A percentile compares a stretch with the other conserved stretches of the same genome.
These are phyloP conservation scores for Neurospora intermedia DNA, from an alignment of 495 filamentous ascomycete genomes.

Conservation along the genomic window DNA sequence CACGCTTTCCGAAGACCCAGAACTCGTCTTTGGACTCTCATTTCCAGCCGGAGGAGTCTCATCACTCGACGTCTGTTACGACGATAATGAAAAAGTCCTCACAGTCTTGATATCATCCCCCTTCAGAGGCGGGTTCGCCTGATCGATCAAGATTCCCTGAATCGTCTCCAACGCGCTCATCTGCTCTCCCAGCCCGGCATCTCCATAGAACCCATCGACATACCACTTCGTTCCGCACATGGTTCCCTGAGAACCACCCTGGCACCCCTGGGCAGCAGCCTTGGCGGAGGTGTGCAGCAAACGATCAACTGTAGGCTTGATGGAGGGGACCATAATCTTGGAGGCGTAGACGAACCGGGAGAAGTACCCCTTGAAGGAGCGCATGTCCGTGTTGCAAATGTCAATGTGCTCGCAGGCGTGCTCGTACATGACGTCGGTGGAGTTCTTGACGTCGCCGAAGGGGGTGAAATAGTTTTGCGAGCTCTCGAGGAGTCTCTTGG, in stretches of 20 bases:
- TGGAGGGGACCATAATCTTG: slow-evolving; percentile 49
- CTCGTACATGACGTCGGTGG: slow-evolving; percentile 54
- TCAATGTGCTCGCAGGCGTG: slow-evolving; percentile 56
- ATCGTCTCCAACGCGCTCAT: slow-evolving; percentile 62
- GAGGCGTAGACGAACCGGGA: slow-evolving; percentile 62
- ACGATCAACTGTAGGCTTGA: slow-evolving; percentile 36
- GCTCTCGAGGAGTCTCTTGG: slow-evolving; percentile 37
- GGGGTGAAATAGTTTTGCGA: slow-evolving; percentile 35
- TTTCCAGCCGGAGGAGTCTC: neutral
- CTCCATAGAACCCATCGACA: slow-evolving; percentile 47
- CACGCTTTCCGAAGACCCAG: neutral
- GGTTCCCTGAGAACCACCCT: slow-evolving; percentile 43
- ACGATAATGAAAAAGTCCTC: slow-evolving; percentile 9
- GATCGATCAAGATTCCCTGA: slow-evolving; percentile 40
- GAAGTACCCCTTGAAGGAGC: slow-evolving; percentile 71
- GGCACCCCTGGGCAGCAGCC: slow-evolving; percentile 56
- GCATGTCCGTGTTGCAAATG: slow-evolving; percentile 60
- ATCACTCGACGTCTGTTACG: neutral
- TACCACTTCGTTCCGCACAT: slow-evolving; percentile 67
- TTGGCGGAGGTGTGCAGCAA: slow-evolving; percentile 46
- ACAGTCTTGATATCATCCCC: slow-evolving; percentile 33
- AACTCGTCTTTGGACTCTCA: neutral
- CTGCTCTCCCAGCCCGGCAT: slow-evolving; percentile 54
- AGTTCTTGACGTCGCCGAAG: slow-evolving; percentile 26
- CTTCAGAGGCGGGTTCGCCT: slow-evolving; percentile 27